Evolutionary conservation across 2,329 filamentous ascomycete species (phyloP).

Genomic region (Myotisia sp.): DNA sequence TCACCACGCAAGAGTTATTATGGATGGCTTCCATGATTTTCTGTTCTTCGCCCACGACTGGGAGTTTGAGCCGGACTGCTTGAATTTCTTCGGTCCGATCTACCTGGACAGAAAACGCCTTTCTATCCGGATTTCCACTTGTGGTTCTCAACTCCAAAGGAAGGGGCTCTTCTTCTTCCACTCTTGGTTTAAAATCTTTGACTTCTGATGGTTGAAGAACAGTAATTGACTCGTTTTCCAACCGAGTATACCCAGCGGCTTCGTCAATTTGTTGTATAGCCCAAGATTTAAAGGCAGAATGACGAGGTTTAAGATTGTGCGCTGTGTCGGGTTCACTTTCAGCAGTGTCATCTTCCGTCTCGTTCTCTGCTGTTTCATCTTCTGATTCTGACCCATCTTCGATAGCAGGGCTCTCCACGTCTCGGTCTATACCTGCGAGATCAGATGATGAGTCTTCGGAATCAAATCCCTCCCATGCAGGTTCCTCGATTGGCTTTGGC

Average conservation of each 20-base stretch:
- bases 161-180: constrained; percentile 27
- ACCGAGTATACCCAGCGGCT: constrained; percentile 54
- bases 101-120: constrained; percentile 62
- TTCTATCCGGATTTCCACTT: constrained; percentile 40
- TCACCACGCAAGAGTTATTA: constrained; percentile 74
- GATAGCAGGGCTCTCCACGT: constrained; percentile 10
- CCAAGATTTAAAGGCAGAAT: constrained; percentile 83
- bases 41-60: constrained; percentile 89
- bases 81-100: constrained; percentile 60
- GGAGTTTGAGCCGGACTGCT: constrained; percentile 60
- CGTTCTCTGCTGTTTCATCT: constrained; percentile 16
- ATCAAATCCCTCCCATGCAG: constrained; percentile 34
- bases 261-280: constrained; percentile 75
- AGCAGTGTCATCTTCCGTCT: constrained; percentile 23
- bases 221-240: constrained; percentile 19
- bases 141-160: constrained; percentile 27
- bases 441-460: constrained; percentile 22
- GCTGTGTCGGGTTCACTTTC: constrained; percentile 14
- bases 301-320: constrained; percentile 22
- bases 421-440: constrained; percentile 18
- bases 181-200: constrained; percentile 20
- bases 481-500: constrained; percentile 26
- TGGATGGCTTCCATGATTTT: constrained; percentile 96
- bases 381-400: constrained; percentile 20
- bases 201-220: constrained; percentile 20